Conservation (phyloP, 2,329 filamentous ascomycete genomes). For the Ceratocystis papillata region DNA sequence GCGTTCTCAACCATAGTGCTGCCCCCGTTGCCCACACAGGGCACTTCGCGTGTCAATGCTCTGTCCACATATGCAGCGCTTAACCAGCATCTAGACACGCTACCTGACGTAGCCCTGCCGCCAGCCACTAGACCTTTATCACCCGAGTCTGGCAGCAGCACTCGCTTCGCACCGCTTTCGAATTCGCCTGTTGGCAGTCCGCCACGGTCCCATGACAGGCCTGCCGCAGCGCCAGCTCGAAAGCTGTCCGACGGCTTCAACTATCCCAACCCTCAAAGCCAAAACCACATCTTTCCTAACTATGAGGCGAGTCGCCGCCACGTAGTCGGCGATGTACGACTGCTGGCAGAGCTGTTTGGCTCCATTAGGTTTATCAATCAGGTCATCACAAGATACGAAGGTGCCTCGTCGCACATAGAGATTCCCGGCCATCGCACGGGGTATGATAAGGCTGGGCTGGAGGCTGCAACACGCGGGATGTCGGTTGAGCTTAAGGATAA, state of each 20-base stretch:
- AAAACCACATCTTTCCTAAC: background rate
- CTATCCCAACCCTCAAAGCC: background rate
- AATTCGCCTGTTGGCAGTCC: background rate
- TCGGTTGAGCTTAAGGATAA: slow-evolving; percentile 13
- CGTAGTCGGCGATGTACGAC: slow-evolving; percentile 9
- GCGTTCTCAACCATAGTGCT: slow-evolving; percentile 16
- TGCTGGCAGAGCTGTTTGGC: slow-evolving; percentile 1
- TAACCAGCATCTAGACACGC: background rate
- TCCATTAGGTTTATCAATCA: slow-evolving; percentile 12
- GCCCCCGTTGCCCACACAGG: slow-evolving; percentile 6
- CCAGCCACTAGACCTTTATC: background rate
- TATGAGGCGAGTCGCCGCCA: slow-evolving; percentile 5
- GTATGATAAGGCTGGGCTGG: slow-evolving; percentile 11
- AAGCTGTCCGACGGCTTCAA: slow-evolving; percentile 1
- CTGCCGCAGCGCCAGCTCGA: background rate
- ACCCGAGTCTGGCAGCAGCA: background rate
- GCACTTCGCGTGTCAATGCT: background rate
- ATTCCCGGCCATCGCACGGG: background rate
- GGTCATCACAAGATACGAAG: slow-evolving; percentile 5
- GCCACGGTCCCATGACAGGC: background rate
- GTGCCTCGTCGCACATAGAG: background rate
- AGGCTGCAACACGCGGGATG: slow-evolving; percentile 10
- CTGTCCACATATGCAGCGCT: slow-evolving; percentile 1
- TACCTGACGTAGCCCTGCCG: background rate
- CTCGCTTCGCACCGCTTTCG: background rate